phyloP scores from a whole-genome alignment of 1,139 yeast species.

The Hansenula sp. region DNA sequence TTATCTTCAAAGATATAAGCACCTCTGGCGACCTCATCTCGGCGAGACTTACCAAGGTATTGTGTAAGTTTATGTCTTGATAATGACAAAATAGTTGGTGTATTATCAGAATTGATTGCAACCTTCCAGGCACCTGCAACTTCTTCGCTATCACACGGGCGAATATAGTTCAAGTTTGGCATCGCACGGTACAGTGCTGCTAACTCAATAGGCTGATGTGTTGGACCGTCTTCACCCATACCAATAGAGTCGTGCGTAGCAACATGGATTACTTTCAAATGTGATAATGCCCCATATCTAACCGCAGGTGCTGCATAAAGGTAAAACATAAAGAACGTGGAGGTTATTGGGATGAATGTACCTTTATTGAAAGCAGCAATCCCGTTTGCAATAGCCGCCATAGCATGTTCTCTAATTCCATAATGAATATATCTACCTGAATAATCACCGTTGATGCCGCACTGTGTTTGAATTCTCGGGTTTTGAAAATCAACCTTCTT shows the following conservation, averaged over 20 bases:
- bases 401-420: constrained; percentile 36
- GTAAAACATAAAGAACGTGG: constrained; percentile 35
- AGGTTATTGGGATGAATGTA: constrained; percentile 33
- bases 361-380: constrained; percentile 33
- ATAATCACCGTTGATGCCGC: constrained; percentile 28
- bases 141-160: constrained; percentile 31
- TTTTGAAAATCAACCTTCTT: constrained; percentile 27
- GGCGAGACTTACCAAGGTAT: constrained; percentile 22
- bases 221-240: constrained; percentile 37
- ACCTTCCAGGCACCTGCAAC: constrained; percentile 30
- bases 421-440: constrained; percentile 30
- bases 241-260: constrained; percentile 38
- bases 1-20: constrained; percentile 27
- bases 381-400: constrained; percentile 36
- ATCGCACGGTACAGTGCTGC: constrained; percentile 31
- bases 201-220: constrained; percentile 32
- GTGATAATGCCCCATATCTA: constrained; percentile 31
- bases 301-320: constrained; percentile 36
- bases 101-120: constrained; percentile 23
- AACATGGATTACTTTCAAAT: constrained; percentile 31
- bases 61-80: constrained; percentile 28
- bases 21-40: constrained; percentile 25
- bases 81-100: constrained; percentile 25
- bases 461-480: constrained; percentile 21
- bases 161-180: constrained; percentile 30